Percentiles rank a stretch among this genome's conserved stretches.
Evolutionary conservation across 257 asterid species (phyloP).

Genomic region (Solanum medicagineum): DNA sequence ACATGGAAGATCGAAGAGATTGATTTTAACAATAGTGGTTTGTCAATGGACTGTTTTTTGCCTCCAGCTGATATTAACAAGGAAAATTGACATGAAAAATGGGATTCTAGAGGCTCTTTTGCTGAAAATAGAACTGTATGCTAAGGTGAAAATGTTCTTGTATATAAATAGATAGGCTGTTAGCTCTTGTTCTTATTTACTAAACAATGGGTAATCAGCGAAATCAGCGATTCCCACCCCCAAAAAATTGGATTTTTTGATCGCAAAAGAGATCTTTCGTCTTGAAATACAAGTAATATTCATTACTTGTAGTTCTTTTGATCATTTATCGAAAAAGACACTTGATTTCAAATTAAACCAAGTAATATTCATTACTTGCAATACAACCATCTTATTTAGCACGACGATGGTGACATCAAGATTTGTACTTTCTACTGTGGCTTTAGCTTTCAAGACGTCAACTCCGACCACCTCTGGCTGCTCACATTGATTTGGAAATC

Average conservation of each 20-base stretch:
- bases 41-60: conserved; percentile 60
- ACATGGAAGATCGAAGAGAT: conserved; percentile 85
- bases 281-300: background rate
- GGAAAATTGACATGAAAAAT: conserved; percentile 22
- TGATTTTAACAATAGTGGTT: conserved; percentile 68
- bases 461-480: background rate
- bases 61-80: conserved; percentile 56
- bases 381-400: background rate
- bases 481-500: background rate
- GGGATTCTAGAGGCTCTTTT: background rate
- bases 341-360: background rate
- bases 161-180: background rate
- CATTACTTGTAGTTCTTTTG: background rate
- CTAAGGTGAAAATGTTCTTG: background rate
- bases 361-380: background rate
- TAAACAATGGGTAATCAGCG: background rate
- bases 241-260: background rate
- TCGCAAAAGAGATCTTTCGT: background rate
- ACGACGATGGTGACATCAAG: background rate
- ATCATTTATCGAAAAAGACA: background rate
- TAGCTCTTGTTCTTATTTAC: background rate
- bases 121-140: background rate
- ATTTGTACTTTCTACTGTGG: background rate
- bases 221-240: no score
- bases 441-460: background rate